phyloP scores from a whole-genome alignment of 2,329 filamentous ascomycete species.

The Alternaria sp. region DNA sequence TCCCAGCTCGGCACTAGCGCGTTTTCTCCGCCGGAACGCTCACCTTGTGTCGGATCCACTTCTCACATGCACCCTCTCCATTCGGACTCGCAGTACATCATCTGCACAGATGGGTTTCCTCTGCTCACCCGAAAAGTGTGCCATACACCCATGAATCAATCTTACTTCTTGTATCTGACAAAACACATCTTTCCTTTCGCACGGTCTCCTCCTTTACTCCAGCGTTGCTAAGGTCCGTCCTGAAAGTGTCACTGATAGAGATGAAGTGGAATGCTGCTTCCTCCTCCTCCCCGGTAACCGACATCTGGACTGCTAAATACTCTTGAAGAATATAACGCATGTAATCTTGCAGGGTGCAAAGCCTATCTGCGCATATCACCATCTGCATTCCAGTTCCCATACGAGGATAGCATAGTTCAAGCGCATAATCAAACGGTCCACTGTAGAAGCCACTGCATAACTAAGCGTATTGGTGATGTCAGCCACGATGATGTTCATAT shows the following conservation, averaged over 20 bases:
- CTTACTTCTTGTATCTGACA: background rate
- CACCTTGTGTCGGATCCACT: background rate
- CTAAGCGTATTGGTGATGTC: background rate
- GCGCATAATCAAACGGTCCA: background rate
- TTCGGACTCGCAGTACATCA: background rate
- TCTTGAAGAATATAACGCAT: background rate
- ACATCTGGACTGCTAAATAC: background rate
- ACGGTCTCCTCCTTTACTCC: background rate
- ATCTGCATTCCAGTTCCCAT: background rate
- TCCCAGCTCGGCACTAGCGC: slow-evolving; percentile 8
- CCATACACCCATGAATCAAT: background rate
- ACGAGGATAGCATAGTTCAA: background rate
- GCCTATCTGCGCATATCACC: background rate
- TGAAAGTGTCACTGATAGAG: background rate
- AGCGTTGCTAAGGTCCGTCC: background rate
- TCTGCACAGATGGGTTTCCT: background rate
- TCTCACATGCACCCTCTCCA: background rate
- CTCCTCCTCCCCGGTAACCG: background rate
- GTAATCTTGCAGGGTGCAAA: background rate
- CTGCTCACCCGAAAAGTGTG: background rate
- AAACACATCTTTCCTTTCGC: background rate
- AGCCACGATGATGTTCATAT: background rate
- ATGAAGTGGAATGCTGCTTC: background rate
- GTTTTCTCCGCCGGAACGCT: background rate
- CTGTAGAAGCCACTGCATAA: background rate